Conservation (phyloP, 768 basidiomycete genomes). For the Coprinellus aureogranulatus region DNA sequence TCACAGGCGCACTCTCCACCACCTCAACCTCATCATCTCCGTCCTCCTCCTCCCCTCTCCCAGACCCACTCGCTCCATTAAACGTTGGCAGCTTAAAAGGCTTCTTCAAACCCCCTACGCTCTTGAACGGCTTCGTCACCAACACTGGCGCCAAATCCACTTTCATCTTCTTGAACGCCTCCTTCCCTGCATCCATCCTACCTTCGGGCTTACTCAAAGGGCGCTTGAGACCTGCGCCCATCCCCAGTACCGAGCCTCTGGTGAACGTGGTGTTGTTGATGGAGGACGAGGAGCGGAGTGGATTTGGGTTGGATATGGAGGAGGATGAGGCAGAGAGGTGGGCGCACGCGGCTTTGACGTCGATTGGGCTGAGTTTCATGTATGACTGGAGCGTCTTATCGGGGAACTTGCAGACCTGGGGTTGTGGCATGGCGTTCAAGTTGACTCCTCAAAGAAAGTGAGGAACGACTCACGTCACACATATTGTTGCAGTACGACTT, state of each 20-base stretch:
- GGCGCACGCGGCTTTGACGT: conserved; percentile 19
- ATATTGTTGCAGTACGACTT: conserved; percentile 65
- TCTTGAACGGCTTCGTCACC: conserved; percentile 49
- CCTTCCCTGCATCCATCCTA: conserved; percentile 9
- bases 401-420: conserved; percentile 80
- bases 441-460: too few species aligned
- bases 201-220: not conserved
- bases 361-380: conserved; percentile 44
- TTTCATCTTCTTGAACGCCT: conserved; percentile 32
- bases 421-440: too few species aligned
- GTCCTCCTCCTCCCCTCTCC: not conserved
- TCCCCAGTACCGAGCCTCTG: not conserved
- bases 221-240: not conserved
- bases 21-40: not conserved
- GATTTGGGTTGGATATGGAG: not conserved
- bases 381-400: conserved; percentile 57
- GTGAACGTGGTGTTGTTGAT: not conserved
- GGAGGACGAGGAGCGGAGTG: not conserved
- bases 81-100: conserved; percentile 47
- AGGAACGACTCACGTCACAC: too few species aligned
- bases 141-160: conserved; percentile 28
- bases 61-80: not conserved
- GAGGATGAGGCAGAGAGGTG: not conserved
- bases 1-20: not conserved
- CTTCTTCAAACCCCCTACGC: conserved; percentile 40